A percentile compares a stretch with the other conserved stretches of the same genome.
Conservation (phyloP, 2,329 filamentous ascomycete species). For the Sclerotinia borealis region DNA sequence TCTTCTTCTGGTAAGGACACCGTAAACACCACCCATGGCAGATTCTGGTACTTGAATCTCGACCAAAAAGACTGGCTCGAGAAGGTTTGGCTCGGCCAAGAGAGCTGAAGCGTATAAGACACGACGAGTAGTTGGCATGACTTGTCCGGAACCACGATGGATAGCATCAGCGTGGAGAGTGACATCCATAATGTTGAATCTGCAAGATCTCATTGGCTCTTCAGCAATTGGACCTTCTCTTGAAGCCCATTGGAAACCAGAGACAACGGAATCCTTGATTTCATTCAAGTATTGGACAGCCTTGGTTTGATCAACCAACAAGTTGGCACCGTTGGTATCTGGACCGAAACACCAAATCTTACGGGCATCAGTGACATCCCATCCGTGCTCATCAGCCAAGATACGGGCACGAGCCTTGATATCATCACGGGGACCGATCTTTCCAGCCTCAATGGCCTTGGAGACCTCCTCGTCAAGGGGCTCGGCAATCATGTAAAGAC, state of each 20-base stretch:
- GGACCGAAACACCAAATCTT: conserved; percentile 99
- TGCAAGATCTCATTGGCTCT: conserved; percentile 94
- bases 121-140: conserved; percentile 97
- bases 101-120: conserved; percentile 91
- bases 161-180: conserved; percentile 99
- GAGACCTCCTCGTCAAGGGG: conserved; percentile 89
- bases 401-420: conserved; percentile 97
- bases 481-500: conserved; percentile 92
- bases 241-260: conserved; percentile 99
- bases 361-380: conserved; percentile 99
- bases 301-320: conserved; percentile 99
- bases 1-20: conserved; percentile 94
- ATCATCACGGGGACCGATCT: conserved; percentile 92
- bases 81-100: conserved; percentile 82
- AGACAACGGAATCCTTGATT: conserved; percentile 99
- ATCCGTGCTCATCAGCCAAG: conserved; percentile 93
- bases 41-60: conserved; percentile 98
- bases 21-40: conserved; percentile 99
- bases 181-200: conserved; percentile 99
- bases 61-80: conserved; percentile 97
- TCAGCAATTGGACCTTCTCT: conserved; percentile 96
- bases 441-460: conserved; percentile 83
- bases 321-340: conserved; percentile 94
- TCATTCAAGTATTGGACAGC: conserved; percentile 99
- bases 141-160: conserved; percentile 97